Conservation (phyloP, 2,329 filamentous ascomycete genomes). For the Fusarium sp. region DNA sequence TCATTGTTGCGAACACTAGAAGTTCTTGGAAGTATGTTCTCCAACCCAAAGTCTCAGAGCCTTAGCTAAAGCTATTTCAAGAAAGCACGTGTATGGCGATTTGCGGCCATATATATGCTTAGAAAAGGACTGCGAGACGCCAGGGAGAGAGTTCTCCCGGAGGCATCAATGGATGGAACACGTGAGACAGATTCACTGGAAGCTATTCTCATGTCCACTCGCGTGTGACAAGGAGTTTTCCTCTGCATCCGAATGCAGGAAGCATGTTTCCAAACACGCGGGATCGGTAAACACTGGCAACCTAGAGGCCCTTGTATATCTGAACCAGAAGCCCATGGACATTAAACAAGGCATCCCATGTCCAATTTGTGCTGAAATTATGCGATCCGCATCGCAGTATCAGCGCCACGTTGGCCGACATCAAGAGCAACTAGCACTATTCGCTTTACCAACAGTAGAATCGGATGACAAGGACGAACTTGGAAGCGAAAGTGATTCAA, state of each 20-base stretch:
- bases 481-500: no score
- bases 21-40: not conserved
- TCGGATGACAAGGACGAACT: no score
- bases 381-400: not conserved
- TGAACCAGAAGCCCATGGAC: not conserved
- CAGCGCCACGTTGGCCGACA: not conserved
- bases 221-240: not conserved
- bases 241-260: not conserved
- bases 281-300: accelerated
- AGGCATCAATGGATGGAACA: not conserved
- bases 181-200: not conserved
- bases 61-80: not conserved
- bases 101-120: not conserved
- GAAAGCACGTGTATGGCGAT: not conserved
- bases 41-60: not conserved
- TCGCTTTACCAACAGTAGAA: not conserved
- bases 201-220: not conserved
- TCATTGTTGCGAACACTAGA: not conserved
- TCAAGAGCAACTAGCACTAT: not conserved
- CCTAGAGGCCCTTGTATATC: not conserved
- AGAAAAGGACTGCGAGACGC: not conserved
- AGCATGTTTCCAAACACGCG: not conserved
- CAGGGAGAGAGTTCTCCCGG: not conserved
- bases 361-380: not conserved
- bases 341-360: not conserved